Evolutionary conservation across 2,329 filamentous ascomycete species (phyloP), one percentile per base, ranked within the genome.

Genomic region (Neopestalotiopsis sp.): DNA sequence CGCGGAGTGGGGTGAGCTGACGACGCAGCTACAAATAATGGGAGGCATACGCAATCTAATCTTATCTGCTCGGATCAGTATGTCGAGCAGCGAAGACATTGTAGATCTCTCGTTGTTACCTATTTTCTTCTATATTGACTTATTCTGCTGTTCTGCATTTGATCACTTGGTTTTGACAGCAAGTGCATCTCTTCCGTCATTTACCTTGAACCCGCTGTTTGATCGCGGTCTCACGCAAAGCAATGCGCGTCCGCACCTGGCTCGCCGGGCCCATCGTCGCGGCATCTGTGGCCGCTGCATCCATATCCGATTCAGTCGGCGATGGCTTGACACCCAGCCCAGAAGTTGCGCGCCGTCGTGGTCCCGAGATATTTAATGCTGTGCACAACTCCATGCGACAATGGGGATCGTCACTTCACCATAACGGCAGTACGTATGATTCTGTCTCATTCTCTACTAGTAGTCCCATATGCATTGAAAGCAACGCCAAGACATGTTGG

Each of bases 361-460:
- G 83, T 9, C 85, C 86, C 71, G 83, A 87, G 67, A 85, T 91
- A 67, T 91, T 91, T 83, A 90, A 91, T 72, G 82, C 88, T 2
- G 81, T 90, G 17, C 87, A 90, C 71, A 86, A 84, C n/a, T 86
- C 88, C 0, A 86, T 89, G 82, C 82, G 88, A 40, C 88, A 91
- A 80, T 91, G 87, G 86, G 88, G 87, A 2, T 89, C 87, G 0
- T 89, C 87, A 0, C 74, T 90, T 1, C 83, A 90, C 69, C 89
- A 91, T 74, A 91, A 91, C 75, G 89, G 89, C 70, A 88, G 45
- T 53, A 53, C 45, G 45, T 53, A 38, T 38, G 10, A 38, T 38
- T 38, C 34, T 38, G 34, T 38, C 34, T 38, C 34, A 38, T 38
- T 38, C 6, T 38, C 24, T 38, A 38, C 34, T 38, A 38, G 6